Evolutionary conservation across 1,284 basidiomycete genomes (phyloP).

Genomic region (Ceratobasidium sp.): DNA sequence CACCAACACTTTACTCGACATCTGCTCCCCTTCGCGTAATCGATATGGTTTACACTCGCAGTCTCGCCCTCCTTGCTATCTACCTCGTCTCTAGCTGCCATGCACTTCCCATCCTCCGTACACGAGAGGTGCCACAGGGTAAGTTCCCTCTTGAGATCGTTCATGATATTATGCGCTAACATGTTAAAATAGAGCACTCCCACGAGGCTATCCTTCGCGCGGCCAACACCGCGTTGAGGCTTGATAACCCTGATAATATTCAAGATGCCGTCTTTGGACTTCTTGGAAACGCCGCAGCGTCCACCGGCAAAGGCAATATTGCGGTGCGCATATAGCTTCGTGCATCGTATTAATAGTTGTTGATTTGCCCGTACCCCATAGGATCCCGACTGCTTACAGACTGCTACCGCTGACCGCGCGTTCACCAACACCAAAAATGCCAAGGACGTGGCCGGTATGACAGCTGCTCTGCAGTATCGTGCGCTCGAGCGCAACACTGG

Average conservation of each 20-base stretch:
- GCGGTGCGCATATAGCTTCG: constrained; percentile 54
- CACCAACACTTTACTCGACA: constrained; percentile 40
- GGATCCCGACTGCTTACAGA: constrained; percentile 73
- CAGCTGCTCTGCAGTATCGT: constrained; percentile 70
- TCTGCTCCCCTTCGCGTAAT: constrained; percentile 25
- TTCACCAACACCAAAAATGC: constrained; percentile 77
- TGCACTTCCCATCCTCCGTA: constrained; percentile 57
- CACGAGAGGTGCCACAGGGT: constrained; percentile 75
- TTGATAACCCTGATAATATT: constrained; percentile 71
- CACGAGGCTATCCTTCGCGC: constrained; percentile 67
- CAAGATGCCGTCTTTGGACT: constrained; percentile 72
- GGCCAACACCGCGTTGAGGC: constrained; percentile 60
- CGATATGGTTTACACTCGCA: constrained; percentile 37
- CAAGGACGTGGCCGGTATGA: constrained; percentile 66
- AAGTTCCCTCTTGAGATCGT: constrained; percentile 38
- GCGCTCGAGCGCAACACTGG: constrained; percentile 76
- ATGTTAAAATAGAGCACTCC: constrained; percentile 66
- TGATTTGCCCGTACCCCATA: constrained; percentile 49
- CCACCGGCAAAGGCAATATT: constrained; percentile 64
- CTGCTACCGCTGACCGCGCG: constrained; percentile 57
- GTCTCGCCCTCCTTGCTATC: constrained; percentile 53
- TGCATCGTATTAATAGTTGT: no score
- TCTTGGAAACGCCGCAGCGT: constrained; percentile 71
- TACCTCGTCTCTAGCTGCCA: constrained; percentile 33
- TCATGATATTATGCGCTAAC: neutral